Base-by-base conservation (phyloP, 352 stramenopile species). In the Achlya hypogyna region DNA sequence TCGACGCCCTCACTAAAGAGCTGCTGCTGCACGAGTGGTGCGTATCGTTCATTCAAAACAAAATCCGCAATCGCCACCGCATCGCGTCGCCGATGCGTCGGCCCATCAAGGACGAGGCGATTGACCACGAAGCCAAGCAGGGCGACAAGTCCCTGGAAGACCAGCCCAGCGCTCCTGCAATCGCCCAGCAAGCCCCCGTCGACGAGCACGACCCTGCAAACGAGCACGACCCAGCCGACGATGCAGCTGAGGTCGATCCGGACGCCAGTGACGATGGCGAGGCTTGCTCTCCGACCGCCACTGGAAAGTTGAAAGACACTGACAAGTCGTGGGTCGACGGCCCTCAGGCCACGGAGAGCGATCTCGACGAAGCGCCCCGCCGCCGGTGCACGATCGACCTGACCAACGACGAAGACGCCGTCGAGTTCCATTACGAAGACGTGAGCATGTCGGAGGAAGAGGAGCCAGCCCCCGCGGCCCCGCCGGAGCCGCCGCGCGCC, bases 11-110 rank as follows among this genome's bases (percentile, higher is more conserved):
- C 6, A n/a, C 49, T n/a, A 56, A 56, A n/a, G 12, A 56, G 31
- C n/a, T 56, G 16, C 16, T 56, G 49, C 49, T 56, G 12, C 49
- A 56, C 31, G 49, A 56, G 31, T 56, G 49, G 49, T 56, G 49
- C 31, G 49, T 56, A 10, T 56, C 49, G 49, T 56, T 56, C 31
- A 56, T 56, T 20, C 49, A 56, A 20, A 56, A n/a, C 31, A 12
- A 56, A 10, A 56, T 56, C 25, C 38, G 38, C 14, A 10, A 45
- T 45, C 38, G 38, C 38, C 38, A 45, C n/a, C 42, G 42, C 25
- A 35, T 20, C 10, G 12, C 12, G 6, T n/a, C 16, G 4, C 16
- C 49, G 31, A 38, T 20, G 2, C 31, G 12, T n/a, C 16, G 25
- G 31, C 49, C 8, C 8, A 56, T 56, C 2, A 56, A 56, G 31